phyloP scores from a whole-genome alignment of 805 yeast species.

The Scheffersomyces amazonensis region DNA sequence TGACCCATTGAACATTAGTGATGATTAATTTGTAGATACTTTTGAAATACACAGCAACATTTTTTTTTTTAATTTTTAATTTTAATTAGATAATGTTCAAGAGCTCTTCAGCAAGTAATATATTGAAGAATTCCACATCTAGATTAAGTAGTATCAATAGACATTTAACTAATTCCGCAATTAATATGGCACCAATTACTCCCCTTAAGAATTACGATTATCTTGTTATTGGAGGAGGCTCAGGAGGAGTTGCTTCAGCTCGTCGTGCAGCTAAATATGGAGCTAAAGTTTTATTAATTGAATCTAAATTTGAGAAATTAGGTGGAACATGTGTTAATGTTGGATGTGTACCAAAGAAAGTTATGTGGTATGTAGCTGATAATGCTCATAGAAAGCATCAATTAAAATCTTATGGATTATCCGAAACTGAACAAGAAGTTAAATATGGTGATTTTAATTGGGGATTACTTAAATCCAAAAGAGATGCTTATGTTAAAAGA shows the following conservation, averaged over 20 bases:
- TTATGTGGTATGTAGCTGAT: slow-evolving; percentile 98
- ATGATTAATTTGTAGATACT: no score
- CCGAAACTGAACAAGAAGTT: slow-evolving; percentile 51
- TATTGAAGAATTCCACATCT: background rate
- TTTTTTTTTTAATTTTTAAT: no score
- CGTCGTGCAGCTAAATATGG: slow-evolving; percentile 95
- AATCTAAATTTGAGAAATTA: slow-evolving; percentile 61
- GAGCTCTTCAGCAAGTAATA: background rate
- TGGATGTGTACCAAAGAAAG: slow-evolving; percentile 98
- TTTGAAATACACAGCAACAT: no score
- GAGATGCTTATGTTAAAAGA: slow-evolving; percentile 87
- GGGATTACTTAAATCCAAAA: slow-evolving; percentile 75
- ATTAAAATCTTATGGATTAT: slow-evolving; percentile 83
- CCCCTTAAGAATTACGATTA: slow-evolving; percentile 68
- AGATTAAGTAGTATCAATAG: slow-evolving; percentile 24
- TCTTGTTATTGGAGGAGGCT: slow-evolving; percentile 97
- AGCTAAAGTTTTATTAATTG: slow-evolving; percentile 80
- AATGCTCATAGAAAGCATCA: slow-evolving; percentile 72
- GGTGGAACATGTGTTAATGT: slow-evolving; percentile 99
- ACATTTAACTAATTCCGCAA: slow-evolving; percentile 19
- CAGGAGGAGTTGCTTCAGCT: slow-evolving; percentile 99
- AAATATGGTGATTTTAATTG: slow-evolving; percentile 65
- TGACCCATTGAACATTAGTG: no score
- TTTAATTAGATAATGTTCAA: background rate
- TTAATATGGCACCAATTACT: slow-evolving; percentile 52